These are phyloP conservation scores for Paralagenidium karlingii DNA, from an alignment of 352 stramenopile species.

Conservation along the genomic window DNA sequence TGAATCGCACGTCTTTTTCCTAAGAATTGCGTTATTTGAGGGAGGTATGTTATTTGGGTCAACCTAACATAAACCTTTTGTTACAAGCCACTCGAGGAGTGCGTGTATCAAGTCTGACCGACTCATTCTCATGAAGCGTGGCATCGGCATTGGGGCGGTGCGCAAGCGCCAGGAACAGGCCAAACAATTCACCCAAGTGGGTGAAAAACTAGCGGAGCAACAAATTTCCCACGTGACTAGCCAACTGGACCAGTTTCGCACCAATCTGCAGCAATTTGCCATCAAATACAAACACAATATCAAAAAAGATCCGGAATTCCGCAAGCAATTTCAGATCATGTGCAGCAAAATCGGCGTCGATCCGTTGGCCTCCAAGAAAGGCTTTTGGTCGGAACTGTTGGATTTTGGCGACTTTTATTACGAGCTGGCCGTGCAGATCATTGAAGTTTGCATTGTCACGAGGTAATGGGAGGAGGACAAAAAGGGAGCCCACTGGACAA, in stretches of 20 bases:
- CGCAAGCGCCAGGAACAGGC: conserved; percentile 82
- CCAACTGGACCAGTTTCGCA: conserved; percentile 85
- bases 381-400: conserved; percentile 95
- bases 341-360: conserved; percentile 95
- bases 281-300: conserved; percentile 92
- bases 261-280: conserved; percentile 88
- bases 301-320: conserved; percentile 91
- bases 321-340: conserved; percentile 92
- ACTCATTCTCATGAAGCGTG: too few species aligned
- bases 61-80: too few species aligned
- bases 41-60: too few species aligned
- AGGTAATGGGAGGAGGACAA: conserved; percentile 13
- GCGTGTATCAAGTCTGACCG: conserved; percentile 2
- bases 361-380: conserved; percentile 94
- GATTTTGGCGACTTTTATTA: conserved; percentile 99
- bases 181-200: conserved; percentile 78
- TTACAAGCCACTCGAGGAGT: too few species aligned
- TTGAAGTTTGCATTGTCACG: conserved; percentile 95
- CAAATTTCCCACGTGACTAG: conserved; percentile 69
- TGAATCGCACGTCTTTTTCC: too few species aligned
- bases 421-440: conserved; percentile 98
- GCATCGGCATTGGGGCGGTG: conserved; percentile 74
- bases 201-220: conserved; percentile 66
- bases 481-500: background rate
- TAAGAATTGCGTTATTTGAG: too few species aligned